Evolutionary conservation across 805 yeast genomes (phyloP).

Genomic region (Sungouiozyma ichnusensis): DNA sequence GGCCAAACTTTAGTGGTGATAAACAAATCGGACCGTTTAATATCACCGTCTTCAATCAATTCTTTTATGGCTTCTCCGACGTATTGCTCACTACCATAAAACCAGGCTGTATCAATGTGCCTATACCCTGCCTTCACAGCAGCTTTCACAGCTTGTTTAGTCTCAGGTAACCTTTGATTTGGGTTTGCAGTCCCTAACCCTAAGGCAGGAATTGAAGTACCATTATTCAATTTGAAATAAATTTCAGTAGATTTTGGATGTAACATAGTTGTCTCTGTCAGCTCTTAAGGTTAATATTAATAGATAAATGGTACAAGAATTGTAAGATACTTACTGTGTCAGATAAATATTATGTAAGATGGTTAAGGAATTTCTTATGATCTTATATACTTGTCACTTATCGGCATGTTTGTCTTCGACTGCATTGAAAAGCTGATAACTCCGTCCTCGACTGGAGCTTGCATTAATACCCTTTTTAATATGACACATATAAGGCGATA

Average conservation of each 20-base stretch:
- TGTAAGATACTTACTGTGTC: no score
- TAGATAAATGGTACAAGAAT: no score
- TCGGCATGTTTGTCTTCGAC: no score
- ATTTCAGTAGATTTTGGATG: conserved; percentile 31
- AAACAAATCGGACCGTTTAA: conserved; percentile 49
- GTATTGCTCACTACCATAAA: conserved; percentile 56
- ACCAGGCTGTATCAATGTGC: conserved; percentile 67
- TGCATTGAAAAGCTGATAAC: no score
- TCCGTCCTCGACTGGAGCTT: neutral
- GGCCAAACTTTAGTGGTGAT: conserved; percentile 68
- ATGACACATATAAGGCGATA: no score
- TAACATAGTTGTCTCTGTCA: conserved; percentile 12
- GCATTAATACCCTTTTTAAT: neutral
- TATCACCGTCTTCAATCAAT: conserved; percentile 35
- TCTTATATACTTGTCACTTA: no score
- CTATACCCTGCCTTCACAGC: conserved; percentile 60
- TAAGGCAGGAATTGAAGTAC: conserved; percentile 50
- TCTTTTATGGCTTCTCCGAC: conserved; percentile 53
- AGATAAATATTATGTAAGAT: no score
- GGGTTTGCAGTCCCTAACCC: conserved; percentile 63
- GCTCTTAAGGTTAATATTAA: no score
- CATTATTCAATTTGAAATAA: conserved; percentile 43
- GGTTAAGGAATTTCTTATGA: no score
- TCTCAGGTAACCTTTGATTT: conserved; percentile 35
- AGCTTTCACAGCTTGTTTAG: conserved; percentile 41